A percentile compares a stretch with the other conserved stretches of the same genome.
Conservation (phyloP, 2,329 filamentous ascomycete genomes). For the Cytospora piceicola region DNA sequence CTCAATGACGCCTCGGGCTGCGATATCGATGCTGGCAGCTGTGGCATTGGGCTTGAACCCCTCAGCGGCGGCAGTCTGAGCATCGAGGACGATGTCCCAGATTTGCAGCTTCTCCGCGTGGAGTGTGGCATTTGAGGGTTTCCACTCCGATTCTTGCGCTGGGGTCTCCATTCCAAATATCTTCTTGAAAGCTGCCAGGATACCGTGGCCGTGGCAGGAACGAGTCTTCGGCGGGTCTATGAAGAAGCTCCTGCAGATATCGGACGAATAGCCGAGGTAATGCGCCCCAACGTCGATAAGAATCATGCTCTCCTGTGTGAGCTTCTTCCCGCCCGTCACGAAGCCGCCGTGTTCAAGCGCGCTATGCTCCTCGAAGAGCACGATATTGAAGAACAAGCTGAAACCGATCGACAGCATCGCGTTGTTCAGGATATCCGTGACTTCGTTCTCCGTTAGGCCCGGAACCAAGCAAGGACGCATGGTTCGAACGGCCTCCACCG, state of each 20-base stretch:
- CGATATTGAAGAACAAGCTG: constrained; percentile 65
- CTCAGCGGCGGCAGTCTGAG: constrained; percentile 58
- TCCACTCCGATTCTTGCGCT: neutral
- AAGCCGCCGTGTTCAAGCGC: constrained; percentile 59
- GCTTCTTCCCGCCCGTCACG: constrained; percentile 53
- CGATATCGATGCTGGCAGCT: constrained; percentile 64
- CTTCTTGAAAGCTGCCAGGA: neutral
- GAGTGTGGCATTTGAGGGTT: constrained; percentile 31
- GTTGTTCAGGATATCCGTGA: constrained; percentile 58
- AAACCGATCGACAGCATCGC: constrained; percentile 59
- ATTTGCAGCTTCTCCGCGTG: constrained; percentile 57
- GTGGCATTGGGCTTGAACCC: constrained; percentile 56
- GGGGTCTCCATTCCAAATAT: neutral
- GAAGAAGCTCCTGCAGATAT: constrained; percentile 67
- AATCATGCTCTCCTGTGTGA: constrained; percentile 59
- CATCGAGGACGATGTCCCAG: constrained; percentile 65
- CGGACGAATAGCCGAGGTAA: constrained; percentile 64
- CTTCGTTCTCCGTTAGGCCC: constrained; percentile 61
- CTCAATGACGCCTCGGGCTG: constrained; percentile 60
- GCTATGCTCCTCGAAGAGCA: constrained; percentile 62
- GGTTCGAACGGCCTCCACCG: constrained; percentile 61
- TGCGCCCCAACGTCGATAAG: constrained; percentile 67
- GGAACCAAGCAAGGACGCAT: constrained; percentile 60
- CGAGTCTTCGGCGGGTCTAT: constrained; percentile 40
- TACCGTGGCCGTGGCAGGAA: neutral